These are phyloP conservation scores for Flaveria robusta DNA, from an alignment of 129 eudicot species.

Conservation along the genomic window DNA sequence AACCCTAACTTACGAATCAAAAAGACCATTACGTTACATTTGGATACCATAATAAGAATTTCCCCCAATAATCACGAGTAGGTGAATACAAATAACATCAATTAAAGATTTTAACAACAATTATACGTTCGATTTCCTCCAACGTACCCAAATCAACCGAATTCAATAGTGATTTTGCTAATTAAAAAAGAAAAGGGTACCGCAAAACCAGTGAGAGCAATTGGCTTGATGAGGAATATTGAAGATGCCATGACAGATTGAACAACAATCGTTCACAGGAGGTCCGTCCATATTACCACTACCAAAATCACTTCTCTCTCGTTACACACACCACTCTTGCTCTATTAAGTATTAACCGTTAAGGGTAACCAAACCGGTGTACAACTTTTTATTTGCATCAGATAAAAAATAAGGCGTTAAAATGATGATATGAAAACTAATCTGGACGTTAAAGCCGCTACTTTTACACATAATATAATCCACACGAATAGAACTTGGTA, in stretches of 20 bases:
- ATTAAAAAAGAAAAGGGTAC: slow-evolving; percentile 33
- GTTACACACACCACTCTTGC: neutral
- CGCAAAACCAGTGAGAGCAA: slow-evolving; percentile 99
- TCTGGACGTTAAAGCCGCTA: no score
- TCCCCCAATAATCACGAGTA: neutral
- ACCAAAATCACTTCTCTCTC: neutral
- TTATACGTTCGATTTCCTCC: neutral
- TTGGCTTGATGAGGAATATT: slow-evolving; percentile 84
- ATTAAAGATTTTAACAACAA: neutral
- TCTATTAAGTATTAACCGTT: no score
- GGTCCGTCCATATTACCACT: slow-evolving; percentile 63
- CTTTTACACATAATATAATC: no score
- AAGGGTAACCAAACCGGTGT: no score
- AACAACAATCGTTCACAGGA: slow-evolving; percentile 66
- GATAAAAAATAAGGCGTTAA: no score
- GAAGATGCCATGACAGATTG: slow-evolving; percentile 77
- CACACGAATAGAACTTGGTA: no score
- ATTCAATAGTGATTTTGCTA: neutral
- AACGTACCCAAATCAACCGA: neutral
- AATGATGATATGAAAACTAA: no score
- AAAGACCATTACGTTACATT: neutral
- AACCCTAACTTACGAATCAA: slow-evolving; percentile 12
- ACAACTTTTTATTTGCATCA: no score
- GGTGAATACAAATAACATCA: neutral
- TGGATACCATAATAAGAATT: neutral